Evolutionary conservation across 164 flowering plant genomes (phyloP).

Genomic region (Stephania yunnanensis): DNA sequence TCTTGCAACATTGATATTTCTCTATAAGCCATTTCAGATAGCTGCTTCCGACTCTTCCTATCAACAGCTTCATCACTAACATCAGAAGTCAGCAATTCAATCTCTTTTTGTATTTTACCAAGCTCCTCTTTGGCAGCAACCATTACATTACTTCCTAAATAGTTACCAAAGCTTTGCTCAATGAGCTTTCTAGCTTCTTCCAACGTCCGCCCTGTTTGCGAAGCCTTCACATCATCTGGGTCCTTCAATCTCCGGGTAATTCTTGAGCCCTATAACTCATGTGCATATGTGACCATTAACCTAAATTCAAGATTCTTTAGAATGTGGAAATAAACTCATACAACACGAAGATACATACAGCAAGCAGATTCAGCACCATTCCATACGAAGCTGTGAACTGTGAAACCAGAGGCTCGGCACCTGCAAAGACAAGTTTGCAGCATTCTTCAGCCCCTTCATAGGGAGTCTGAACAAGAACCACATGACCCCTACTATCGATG

Average conservation of each 20-base stretch:
- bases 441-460: constrained; percentile 92
- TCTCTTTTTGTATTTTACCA: constrained; percentile 56
- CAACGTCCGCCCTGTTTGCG: constrained; percentile 62
- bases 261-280: constrained; percentile 55
- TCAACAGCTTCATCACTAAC: constrained; percentile 79
- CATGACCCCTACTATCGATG: constrained; percentile 81
- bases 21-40: constrained; percentile 57
- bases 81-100: constrained; percentile 52
- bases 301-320: not conserved
- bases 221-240: constrained; percentile 31
- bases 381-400: constrained; percentile 98
- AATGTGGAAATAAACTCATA: constrained; percentile 1
- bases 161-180: constrained; percentile 95
- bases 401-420: constrained; percentile 86
- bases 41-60: constrained; percentile 48
- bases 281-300: constrained; percentile 2
- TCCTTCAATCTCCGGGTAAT: constrained; percentile 49
- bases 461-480: constrained; percentile 81
- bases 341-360: constrained; percentile 35
- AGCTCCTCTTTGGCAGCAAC: constrained; percentile 89
- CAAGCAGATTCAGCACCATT: constrained; percentile 95
- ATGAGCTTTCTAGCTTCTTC: constrained; percentile 94
- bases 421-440: constrained; percentile 89
- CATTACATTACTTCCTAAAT: constrained; percentile 95
- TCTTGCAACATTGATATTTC: constrained; percentile 80